Evolutionary conservation across 495 filamentous ascomycete species (phyloP).

Genomic region (Hypoxylon intermedium): DNA sequence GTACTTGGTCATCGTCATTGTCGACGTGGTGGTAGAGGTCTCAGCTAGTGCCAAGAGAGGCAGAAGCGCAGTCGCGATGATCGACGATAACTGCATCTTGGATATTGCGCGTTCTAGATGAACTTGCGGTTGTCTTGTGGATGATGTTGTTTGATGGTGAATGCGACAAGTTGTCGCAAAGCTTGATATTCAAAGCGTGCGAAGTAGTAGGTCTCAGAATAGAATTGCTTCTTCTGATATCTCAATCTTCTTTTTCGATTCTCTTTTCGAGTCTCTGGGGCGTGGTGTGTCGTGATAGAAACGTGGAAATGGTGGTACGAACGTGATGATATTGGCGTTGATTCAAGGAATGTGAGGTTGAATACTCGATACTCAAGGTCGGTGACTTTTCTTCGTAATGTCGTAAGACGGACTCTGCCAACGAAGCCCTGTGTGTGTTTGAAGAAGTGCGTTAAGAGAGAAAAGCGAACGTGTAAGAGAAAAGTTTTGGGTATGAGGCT

Average conservation of each 20-base stretch:
- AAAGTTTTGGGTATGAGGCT: slow-evolving; percentile 28
- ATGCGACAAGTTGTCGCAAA: slow-evolving; percentile 25
- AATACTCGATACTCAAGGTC: slow-evolving; percentile 55
- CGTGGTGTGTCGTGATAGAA: slow-evolving; percentile 30
- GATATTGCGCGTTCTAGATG: slow-evolving; percentile 6
- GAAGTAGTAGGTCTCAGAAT: neutral
- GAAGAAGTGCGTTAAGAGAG: slow-evolving; percentile 28
- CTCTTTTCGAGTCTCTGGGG: slow-evolving; percentile 12
- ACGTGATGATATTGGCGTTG: slow-evolving; percentile 37
- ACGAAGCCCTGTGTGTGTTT: slow-evolving; percentile 58
- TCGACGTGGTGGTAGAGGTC: slow-evolving; percentile 57
- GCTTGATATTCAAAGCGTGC: neutral
- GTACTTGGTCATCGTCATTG: slow-evolving; percentile 59
- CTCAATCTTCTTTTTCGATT: slow-evolving; percentile 21
- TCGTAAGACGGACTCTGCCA: slow-evolving; percentile 61
- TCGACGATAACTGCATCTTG: slow-evolving; percentile 49
- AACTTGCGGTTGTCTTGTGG: neutral
- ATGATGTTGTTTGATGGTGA: slow-evolving; percentile 1
- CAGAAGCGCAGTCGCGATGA: slow-evolving; percentile 50
- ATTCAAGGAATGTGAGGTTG: slow-evolving; percentile 48
- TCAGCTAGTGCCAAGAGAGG: slow-evolving; percentile 52
- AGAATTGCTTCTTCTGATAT: slow-evolving; percentile 4
- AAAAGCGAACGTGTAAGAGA: slow-evolving; percentile 12
- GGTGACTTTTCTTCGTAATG: slow-evolving; percentile 40
- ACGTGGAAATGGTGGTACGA: slow-evolving; percentile 17